Evolutionary conservation across 192 early-diverging fungal species (phyloP).

Genomic region (Cladochytrium replicatum): DNA sequence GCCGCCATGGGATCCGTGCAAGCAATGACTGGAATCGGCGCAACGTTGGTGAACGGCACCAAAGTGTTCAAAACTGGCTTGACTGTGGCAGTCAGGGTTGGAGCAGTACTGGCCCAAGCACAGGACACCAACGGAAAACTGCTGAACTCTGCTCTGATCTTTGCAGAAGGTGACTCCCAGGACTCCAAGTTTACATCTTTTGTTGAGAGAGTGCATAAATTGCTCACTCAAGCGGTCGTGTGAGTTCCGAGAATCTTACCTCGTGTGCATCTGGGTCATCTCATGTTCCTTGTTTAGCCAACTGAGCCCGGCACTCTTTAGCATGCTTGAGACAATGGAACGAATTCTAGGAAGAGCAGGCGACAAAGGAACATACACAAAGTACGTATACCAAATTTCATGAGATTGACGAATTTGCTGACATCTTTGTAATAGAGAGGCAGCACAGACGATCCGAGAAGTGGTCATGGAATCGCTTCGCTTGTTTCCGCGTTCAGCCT

Average conservation of each 20-base stretch:
- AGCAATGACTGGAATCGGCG: not conserved
- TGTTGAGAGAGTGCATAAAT: slow-evolving; percentile 9
- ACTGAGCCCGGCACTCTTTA: slow-evolving; percentile 20
- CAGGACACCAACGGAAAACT: slow-evolving; percentile 20
- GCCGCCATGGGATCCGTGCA: no score
- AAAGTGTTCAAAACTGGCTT: slow-evolving; percentile 21
- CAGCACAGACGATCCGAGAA: no score
- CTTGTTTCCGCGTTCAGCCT: no score
- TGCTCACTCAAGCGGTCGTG: slow-evolving; percentile 8
- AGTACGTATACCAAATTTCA: no score
- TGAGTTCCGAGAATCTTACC: slow-evolving; percentile 8
- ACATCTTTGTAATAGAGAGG: no score
- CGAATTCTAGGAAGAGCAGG: slow-evolving; percentile 19
- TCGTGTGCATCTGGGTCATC: not conserved
- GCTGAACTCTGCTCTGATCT: no score
- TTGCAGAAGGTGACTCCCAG: slow-evolving; percentile 12
- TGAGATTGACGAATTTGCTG: no score
- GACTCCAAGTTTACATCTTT: no score
- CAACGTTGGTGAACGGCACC: slow-evolving; percentile 12
- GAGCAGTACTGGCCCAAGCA: slow-evolving; percentile 16
- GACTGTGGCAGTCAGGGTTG: slow-evolving; percentile 21
- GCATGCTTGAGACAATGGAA: slow-evolving; percentile 29
- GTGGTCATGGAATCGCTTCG: no score
- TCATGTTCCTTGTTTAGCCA: not conserved
- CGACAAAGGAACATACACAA: slow-evolving; percentile 15